Base-by-base conservation (phyloP, 192 early-diverging fungal genomes). In the Mortierella hygrophila region DNA sequence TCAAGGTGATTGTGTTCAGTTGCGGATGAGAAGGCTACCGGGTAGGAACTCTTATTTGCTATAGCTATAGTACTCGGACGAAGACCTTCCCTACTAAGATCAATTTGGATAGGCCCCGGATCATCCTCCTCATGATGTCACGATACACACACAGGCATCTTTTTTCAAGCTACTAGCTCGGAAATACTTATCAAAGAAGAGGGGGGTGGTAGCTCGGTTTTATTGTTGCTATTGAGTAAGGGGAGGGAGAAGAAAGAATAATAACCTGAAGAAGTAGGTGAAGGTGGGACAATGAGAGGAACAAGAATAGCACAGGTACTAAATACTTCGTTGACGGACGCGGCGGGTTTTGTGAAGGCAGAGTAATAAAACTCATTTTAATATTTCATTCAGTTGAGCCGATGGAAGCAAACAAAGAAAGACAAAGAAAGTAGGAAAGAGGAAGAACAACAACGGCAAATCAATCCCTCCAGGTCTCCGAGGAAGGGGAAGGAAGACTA, bases 311-410 rank as follows among this genome's bases (percentile, higher is more conserved):
- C 55, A 26, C 55, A 52, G 49, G 49, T 52, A 52, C 49, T 52
- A 52, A 20, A 2, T 21, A 18, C 0, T 52, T 52, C 49, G 18
- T 52, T 46, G 44, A 52, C 4, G 18, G 49, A 52, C 49, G 49
- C 49, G 49, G 49, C 49, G 49, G 16, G 49, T 40, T 40, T 40
- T 40, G 38, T 40, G 38, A 49, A 49, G 21, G 55, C 2, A 26
- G 52, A 57, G n/a, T 57, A 57, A 52, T 52, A 52, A 6, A 52
- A 52, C 49, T 18, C 6, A 15, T 26, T 63, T 26, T 60, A 26
- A 32, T 65, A 65, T 65, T 65, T 65, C 29, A 65, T 57, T 57
- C 55, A 26, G 32, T 32, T 65, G 60, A 65, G 60, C 60, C 60
- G 60, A 60, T 26, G n/a, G 55, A 65, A 10, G 23, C 29, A 32